phyloP scores from a whole-genome alignment of 108 stramenopile species.

The Cyclotella choctawhatcheeana region DNA sequence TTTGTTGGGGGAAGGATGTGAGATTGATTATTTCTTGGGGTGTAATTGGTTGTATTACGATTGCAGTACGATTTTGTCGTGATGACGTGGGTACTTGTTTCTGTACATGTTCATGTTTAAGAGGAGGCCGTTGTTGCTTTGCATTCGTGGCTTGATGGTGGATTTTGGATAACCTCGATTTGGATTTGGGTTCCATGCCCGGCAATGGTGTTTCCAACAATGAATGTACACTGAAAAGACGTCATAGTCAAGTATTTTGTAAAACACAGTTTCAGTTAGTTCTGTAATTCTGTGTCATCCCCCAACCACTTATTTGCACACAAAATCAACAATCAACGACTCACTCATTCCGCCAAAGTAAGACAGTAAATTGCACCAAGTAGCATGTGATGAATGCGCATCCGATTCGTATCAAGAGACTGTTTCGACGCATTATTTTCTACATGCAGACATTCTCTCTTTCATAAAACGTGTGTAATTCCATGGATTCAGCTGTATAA shows the following conservation, averaged over 20 bases:
- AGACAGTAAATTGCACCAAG: background rate
- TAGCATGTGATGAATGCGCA: background rate
- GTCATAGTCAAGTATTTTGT: no score
- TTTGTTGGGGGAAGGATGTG: background rate
- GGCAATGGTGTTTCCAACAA: no score
- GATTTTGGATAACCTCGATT: no score
- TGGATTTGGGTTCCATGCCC: no score
- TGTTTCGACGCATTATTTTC: background rate
- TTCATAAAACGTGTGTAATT: background rate
- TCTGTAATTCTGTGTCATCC: no score
- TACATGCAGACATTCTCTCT: background rate
- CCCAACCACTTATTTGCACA: background rate
- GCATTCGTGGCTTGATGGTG: no score
- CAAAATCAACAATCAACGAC: background rate
- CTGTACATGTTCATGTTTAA: no score
- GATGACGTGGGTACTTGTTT: no score
- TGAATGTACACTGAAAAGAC: no score
- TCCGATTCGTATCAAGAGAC: background rate
- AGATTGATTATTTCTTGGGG: background rate
- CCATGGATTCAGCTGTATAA: background rate
- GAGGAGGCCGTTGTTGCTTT: no score
- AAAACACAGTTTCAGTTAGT: no score
- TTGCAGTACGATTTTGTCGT: background rate
- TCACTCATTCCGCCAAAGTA: conserved; percentile 3
- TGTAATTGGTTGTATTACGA: background rate